These are phyloP conservation scores for Somion occarium DNA, from an alignment of 1,284 basidiomycete genomes.

Conservation along the genomic window DNA sequence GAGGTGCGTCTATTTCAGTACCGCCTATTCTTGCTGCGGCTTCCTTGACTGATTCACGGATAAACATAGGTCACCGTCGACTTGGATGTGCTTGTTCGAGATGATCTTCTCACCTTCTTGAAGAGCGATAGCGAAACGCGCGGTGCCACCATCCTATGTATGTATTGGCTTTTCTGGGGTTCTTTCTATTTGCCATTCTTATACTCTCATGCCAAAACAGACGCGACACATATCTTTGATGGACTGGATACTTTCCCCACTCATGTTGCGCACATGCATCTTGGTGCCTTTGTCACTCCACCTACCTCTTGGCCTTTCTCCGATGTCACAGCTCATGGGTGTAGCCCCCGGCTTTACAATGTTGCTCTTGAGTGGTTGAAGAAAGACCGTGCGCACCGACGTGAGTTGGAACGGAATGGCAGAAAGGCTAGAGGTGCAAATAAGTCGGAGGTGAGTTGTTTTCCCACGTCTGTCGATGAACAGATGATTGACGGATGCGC, in stretches of 20 bases:
- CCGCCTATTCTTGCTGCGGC: neutral
- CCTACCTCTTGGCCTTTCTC: slow-evolving; percentile 66
- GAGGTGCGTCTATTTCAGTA: slow-evolving; percentile 52
- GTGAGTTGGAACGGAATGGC: slow-evolving; percentile 54
- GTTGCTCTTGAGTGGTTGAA: slow-evolving; percentile 83
- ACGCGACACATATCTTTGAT: slow-evolving; percentile 96
- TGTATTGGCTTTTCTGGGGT: slow-evolving; percentile 26
- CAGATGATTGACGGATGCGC: neutral
- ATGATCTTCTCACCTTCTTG: slow-evolving; percentile 87
- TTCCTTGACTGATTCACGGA: neutral
- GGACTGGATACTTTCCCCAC: slow-evolving; percentile 86
- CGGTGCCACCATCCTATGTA: slow-evolving; percentile 88
- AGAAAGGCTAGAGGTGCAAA: slow-evolving; percentile 70
- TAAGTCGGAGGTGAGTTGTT: slow-evolving; percentile 45
- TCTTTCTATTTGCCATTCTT: slow-evolving; percentile 6
- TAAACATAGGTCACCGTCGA: slow-evolving; percentile 84
- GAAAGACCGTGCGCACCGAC: slow-evolving; percentile 70
- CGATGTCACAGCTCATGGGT: slow-evolving; percentile 12
- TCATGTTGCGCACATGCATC: slow-evolving; percentile 84
- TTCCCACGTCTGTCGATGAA: neutral
- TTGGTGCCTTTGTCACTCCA: slow-evolving; percentile 67
- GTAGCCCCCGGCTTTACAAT: slow-evolving; percentile 53
- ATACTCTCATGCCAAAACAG: slow-evolving; percentile 32
- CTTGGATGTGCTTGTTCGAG: slow-evolving; percentile 94
- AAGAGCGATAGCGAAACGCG: slow-evolving; percentile 78